Evolutionary conservation across 257 asterid species (phyloP).

Genomic region (Solanum sitiens): DNA sequence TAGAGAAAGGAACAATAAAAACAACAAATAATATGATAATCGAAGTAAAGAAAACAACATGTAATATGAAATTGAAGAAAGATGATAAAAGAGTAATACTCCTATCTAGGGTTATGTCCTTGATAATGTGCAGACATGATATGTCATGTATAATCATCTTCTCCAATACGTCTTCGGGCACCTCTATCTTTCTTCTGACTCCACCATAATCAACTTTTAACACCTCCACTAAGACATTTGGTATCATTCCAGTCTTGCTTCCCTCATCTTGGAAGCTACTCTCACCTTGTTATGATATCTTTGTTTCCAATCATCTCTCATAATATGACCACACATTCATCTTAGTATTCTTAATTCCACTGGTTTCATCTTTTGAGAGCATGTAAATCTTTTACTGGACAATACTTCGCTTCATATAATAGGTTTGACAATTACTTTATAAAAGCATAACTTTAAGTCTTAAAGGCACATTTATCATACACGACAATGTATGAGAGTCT

Average conservation of each 20-base stretch:
- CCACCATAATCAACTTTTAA: too few relatives aligned
- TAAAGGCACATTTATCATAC: not conserved
- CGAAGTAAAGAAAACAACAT: not conserved
- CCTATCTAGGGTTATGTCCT: not conserved
- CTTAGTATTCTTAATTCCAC: too few relatives aligned
- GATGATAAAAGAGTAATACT: not conserved
- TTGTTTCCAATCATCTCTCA: not conserved
- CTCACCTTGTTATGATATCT: too few relatives aligned
- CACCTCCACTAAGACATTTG: not conserved
- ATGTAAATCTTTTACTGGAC: too few relatives aligned
- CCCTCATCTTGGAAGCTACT: not conserved
- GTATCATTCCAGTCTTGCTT: too few relatives aligned
- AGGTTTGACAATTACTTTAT: too few relatives aligned
- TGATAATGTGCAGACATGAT: not conserved
- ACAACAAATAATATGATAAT: not conserved
- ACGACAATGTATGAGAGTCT: not conserved
- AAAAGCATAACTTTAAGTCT: not conserved
- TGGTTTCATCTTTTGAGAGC: too few relatives aligned
- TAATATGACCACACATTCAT: too few relatives aligned
- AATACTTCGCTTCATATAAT: too few relatives aligned
- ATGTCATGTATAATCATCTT: not conserved
- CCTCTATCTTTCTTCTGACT: too few relatives aligned
- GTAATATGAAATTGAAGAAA: too few relatives aligned
- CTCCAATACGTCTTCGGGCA: not conserved
- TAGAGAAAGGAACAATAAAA: not conserved